Evolutionary conservation across 75 land plant genomes (phyloP).

Genomic region (Cupressus sempervirens): DNA sequence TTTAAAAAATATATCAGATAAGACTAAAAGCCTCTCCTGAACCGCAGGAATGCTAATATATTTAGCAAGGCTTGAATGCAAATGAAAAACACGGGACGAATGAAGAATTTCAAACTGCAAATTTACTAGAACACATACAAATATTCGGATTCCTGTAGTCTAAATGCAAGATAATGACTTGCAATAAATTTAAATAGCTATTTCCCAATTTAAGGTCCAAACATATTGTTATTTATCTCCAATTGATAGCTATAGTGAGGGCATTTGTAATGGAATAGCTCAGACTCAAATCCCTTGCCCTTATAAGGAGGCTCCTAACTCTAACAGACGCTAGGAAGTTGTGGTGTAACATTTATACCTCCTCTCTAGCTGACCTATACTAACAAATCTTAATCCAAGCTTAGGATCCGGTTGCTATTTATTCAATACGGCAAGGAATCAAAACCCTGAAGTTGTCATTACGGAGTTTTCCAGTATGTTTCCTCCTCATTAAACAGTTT

Average conservation of each 20-base stretch:
- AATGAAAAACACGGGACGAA: not conserved
- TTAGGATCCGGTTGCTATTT: no score
- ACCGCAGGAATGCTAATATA: not conserved
- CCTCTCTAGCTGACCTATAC: not conserved
- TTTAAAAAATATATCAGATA: not conserved
- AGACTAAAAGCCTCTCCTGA: not conserved
- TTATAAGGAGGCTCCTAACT: not conserved
- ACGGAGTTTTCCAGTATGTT: not conserved
- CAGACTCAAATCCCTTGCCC: not conserved
- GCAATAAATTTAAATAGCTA: not conserved
- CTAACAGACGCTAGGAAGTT: not conserved
- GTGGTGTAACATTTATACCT: not conserved
- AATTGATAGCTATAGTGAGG: not conserved
- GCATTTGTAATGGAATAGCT: not conserved
- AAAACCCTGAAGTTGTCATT: not conserved
- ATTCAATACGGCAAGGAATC: not conserved
- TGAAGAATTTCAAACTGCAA: not conserved
- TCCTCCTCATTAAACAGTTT: not conserved
- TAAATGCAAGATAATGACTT: not conserved
- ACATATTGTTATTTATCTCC: not conserved
- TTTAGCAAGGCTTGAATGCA: not conserved
- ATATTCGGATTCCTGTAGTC: not conserved
- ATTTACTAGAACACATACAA: not conserved
- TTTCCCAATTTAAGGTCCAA: not conserved
- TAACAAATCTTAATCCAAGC: not conserved